Percentiles rank a stretch among this genome's conserved stretches.
phyloP scores from a whole-genome alignment of 2,329 filamentous ascomycete genomes.

The Fusarium foetens region DNA sequence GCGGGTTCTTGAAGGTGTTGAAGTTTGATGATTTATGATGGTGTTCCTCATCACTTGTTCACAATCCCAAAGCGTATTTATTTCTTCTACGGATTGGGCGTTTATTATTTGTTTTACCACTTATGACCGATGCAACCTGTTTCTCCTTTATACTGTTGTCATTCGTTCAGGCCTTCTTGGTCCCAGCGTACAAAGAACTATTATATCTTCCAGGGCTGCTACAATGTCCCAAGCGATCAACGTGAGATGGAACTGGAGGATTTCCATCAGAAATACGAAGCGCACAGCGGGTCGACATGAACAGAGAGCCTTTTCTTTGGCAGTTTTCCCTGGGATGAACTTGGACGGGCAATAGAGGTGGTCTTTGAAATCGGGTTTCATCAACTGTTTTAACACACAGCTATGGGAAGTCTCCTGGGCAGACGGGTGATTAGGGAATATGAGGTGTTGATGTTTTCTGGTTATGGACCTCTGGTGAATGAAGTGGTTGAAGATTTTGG shows the following conservation, averaged over 20 bases:
- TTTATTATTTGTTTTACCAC: constrained; percentile 20
- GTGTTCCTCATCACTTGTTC: constrained; percentile 23
- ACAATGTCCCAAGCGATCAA: background rate
- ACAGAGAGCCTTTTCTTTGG: background rate
- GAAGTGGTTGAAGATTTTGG: background rate
- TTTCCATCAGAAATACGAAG: background rate
- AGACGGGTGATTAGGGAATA: background rate
- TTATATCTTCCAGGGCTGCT: background rate
- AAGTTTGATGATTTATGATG: constrained; percentile 42
- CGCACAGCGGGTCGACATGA: background rate
- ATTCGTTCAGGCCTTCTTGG: constrained; percentile 9
- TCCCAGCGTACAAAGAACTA: background rate
- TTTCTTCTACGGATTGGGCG: constrained; percentile 20
- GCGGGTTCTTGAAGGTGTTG: constrained; percentile 44
- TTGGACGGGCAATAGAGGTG: constrained; percentile 9
- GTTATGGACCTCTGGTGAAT: constrained; percentile 10
- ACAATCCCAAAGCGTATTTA: constrained; percentile 30
- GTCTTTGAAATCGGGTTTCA: background rate
- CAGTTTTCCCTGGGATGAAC: constrained; percentile 11
- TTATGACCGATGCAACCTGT: constrained; percentile 17
- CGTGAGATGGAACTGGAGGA: background rate
- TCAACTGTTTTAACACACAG: constrained; percentile 1
- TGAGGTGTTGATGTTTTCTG: constrained; percentile 16
- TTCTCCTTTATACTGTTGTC: background rate
- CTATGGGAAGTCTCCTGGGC: background rate